These are phyloP conservation scores for Aspergillus cejpii DNA, from an alignment of 2,329 filamentous ascomycete species.

Conservation along the genomic window DNA sequence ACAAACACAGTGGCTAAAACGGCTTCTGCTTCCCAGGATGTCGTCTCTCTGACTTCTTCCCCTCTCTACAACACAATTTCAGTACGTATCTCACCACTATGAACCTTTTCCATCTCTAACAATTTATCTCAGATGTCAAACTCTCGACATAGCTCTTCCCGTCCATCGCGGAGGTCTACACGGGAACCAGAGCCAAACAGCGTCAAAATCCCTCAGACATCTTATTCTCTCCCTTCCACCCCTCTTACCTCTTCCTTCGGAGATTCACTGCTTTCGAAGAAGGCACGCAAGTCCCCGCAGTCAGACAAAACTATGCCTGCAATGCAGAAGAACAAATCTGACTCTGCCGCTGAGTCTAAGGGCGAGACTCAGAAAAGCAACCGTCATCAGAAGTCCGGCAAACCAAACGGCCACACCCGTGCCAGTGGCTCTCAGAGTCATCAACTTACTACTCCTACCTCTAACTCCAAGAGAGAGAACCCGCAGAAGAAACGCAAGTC, in stretches of 20 bases:
- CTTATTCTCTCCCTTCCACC: slow-evolving; percentile 19
- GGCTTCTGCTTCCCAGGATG: slow-evolving; percentile 15
- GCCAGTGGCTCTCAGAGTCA: slow-evolving; percentile 3
- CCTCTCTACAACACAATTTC: slow-evolving; percentile 11
- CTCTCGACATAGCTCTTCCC: slow-evolving; percentile 17
- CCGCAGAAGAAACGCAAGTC: slow-evolving; percentile 9
- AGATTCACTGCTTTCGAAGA: slow-evolving; percentile 16
- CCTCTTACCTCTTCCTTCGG: slow-evolving; percentile 20
- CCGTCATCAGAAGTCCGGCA: slow-evolving; percentile 7
- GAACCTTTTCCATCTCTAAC: slow-evolving; percentile 1
- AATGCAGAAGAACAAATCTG: slow-evolving; percentile 3
- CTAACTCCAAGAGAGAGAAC: slow-evolving; percentile 9
- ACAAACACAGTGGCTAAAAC: slow-evolving; percentile 16
- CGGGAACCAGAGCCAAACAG: slow-evolving; percentile 12
- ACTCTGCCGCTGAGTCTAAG: slow-evolving; percentile 5
- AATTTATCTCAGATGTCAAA: slow-evolving; percentile 2
- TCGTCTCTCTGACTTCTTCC: slow-evolving; percentile 13
- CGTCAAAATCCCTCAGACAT: slow-evolving; percentile 14
- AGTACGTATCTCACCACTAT: slow-evolving; percentile 7
- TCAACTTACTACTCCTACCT: slow-evolving; percentile 4
- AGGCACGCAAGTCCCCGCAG: slow-evolving; percentile 10
- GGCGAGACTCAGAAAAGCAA: slow-evolving; percentile 6
- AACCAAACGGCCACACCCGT: slow-evolving; percentile 6
- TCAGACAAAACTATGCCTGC: slow-evolving; percentile 10
- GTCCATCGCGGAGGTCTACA: slow-evolving; percentile 16